Conservation (phyloP, 192 early-diverging fungal genomes). For the Blastocladiella britannica region DNA sequence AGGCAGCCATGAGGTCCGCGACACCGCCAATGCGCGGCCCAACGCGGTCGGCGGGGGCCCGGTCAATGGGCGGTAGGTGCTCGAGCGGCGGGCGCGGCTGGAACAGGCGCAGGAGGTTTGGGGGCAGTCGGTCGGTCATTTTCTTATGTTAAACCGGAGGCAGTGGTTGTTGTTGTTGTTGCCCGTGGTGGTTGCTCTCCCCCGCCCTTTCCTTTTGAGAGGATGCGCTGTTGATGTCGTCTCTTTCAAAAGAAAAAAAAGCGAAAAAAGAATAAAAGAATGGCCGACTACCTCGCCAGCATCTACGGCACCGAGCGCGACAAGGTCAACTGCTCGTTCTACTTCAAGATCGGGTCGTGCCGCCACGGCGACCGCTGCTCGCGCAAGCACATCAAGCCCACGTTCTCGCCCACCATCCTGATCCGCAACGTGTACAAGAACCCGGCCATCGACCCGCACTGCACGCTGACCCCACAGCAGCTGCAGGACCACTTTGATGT, state of each 20-base stretch:
- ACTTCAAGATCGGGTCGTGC: slow-evolving; percentile 99
- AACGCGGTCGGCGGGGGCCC: slow-evolving; percentile 29
- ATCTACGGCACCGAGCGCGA: slow-evolving; percentile 98
- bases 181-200: not conserved
- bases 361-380: slow-evolving; percentile 92
- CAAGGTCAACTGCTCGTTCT: slow-evolving; percentile 97
- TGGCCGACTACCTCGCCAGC: slow-evolving; percentile 64
- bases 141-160: too few species aligned
- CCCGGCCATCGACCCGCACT: slow-evolving; percentile 49
- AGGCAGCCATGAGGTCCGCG: slow-evolving; percentile 26
- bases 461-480: slow-evolving; percentile 38
- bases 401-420: slow-evolving; percentile 83
- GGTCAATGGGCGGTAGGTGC: slow-evolving; percentile 40
- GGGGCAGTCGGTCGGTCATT: slow-evolving; percentile 19
- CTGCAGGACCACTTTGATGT: slow-evolving; percentile 80
- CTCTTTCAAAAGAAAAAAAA: slow-evolving; percentile 5
- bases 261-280: too few species aligned
- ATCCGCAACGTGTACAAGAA: slow-evolving; percentile 90
- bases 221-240: too few species aligned
- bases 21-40: slow-evolving; percentile 33
- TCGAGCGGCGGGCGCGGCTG: slow-evolving; percentile 58
- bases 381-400: slow-evolving; percentile 90
- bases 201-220: too few species aligned
- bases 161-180: not conserved
- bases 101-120: slow-evolving; percentile 56